Conservation (phyloP, 495 filamentous ascomycete species). For the Terfezia boudieri region DNA sequence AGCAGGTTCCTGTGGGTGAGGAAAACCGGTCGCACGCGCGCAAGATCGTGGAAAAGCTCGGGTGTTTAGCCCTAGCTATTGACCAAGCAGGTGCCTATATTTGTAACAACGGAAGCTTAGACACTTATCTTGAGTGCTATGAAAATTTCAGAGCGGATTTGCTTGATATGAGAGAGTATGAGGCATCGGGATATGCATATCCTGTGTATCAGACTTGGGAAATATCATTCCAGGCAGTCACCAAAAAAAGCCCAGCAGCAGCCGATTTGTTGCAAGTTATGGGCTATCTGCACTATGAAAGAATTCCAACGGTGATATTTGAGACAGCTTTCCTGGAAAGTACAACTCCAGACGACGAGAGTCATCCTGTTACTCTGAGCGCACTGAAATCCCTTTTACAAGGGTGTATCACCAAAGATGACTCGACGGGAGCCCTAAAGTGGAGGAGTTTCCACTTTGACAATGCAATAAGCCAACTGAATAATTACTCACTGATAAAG, state of each 20-base stretch:
- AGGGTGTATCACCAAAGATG: no score
- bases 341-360: no score
- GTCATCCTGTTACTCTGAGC: no score
- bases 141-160: background rate
- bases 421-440: no score
- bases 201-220: conserved; percentile 6
- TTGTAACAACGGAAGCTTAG: background rate
- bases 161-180: background rate
- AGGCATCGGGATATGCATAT: background rate
- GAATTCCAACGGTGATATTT: background rate
- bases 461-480: no score
- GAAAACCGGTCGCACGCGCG: background rate
- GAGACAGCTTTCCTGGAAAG: background rate
- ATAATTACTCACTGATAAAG: no score
- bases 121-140: background rate
- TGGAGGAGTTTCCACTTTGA: no score
- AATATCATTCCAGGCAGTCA: conserved; percentile 3
- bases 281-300: background rate
- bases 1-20: background rate
- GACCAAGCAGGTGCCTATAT: conserved; percentile 8
- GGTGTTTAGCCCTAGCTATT: conserved; percentile 4
- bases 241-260: background rate
- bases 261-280: background rate
- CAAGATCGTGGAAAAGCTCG: conserved; percentile 1
- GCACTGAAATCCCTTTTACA: no score